Conservation (phyloP, 2,329 filamentous ascomycete genomes). For the Fusarium euwallaceae region DNA sequence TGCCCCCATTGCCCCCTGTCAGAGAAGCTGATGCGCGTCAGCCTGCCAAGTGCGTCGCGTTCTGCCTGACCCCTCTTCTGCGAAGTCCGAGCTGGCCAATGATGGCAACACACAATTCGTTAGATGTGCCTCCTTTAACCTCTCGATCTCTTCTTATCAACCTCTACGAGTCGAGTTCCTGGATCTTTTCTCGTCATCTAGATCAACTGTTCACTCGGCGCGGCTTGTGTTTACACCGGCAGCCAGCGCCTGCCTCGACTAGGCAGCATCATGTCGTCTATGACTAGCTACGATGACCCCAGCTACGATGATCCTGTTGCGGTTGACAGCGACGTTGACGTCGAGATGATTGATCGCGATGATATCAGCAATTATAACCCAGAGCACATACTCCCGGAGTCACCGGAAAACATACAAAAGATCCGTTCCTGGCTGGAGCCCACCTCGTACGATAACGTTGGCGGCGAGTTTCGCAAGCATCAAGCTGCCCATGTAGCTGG, state of each 20-base stretch:
- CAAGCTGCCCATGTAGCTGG: conserved; percentile 15
- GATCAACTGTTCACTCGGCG: neutral
- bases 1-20: neutral
- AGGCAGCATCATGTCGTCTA: neutral
- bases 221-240: neutral
- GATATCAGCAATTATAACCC: conserved; percentile 50
- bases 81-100: neutral
- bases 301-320: neutral
- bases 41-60: neutral
- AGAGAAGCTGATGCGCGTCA: neutral
- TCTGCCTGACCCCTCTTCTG: neutral
- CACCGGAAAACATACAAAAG: conserved; percentile 37
- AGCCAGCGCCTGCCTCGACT: neutral
- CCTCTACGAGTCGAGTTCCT: neutral
- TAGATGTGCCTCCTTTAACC: neutral
- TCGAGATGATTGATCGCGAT: conserved; percentile 44
- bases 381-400: conserved; percentile 48
- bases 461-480: conserved; percentile 34
- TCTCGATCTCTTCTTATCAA: neutral
- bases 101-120: neutral
- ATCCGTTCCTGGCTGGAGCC: conserved; percentile 27
- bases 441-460: conserved; percentile 24
- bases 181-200: neutral
- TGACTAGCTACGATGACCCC: neutral
- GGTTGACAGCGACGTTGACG: conserved; percentile 33